Base-by-base conservation (phyloP, 2,329 filamentous ascomycete genomes). In the Aureobasidium vineae region DNA sequence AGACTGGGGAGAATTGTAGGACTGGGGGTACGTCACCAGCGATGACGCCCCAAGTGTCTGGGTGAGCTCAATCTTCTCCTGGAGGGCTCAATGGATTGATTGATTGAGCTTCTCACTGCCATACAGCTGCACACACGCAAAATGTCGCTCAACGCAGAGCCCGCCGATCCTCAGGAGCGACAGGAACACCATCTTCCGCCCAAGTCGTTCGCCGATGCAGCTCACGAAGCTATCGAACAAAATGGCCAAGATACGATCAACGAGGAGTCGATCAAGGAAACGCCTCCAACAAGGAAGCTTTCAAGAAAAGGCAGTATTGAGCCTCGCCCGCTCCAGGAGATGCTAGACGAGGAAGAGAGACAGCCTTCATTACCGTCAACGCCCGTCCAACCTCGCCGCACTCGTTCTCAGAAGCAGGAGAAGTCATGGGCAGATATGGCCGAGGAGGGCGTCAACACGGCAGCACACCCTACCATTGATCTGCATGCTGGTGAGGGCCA, bases 171-270 rank as follows among this genome's bases (percentile, higher is more conserved):
- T 16, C 71, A 75, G 47, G 76, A 77, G 69, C 77, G 79, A 63
- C 71, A 75, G 41, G 72, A 75, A 45, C 74, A 77, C 21, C 67
- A 76, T 41, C 75, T 80, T 40, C 71, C 77, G 21, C 77, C 77
- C 68, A 82, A 81, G 70, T 78, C 77, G 56, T 81, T 79, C 70
- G 78, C 77, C 40, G 79, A 78, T 68, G 79, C 79, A 38, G 76
- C 76, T 31, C 69, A 70, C 23, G 69, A 73, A 50, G 72, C 52
- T 68, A 63, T 75, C 70, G 65, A 76, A n/a, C 66, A 69, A 28
- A 57, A 66, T 8, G 67, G 69, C 5, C 56, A 70, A n/a, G 50
- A 59, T 2, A 65, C 57, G 52, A 59, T 72, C 47, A 68, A 72
- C 66, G 73, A 74, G 56, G 70, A 71, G 38, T 53, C 70, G 5